These are phyloP conservation scores for Ceratobasidium sp. DNA, from an alignment of 1,284 basidiomycete species.

Conservation along the genomic window DNA sequence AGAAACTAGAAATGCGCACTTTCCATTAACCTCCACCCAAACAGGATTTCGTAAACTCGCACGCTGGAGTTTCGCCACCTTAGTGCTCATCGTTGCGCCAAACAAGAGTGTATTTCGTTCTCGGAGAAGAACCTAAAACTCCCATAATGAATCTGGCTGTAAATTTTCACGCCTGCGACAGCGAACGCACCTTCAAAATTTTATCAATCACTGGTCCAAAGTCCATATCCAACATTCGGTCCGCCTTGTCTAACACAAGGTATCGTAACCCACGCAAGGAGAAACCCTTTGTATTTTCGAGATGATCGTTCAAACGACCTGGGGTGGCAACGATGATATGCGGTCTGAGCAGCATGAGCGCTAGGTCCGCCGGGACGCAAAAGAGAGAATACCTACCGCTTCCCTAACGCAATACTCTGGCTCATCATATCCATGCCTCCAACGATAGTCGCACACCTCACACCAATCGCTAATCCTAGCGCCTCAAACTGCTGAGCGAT, in stretches of 20 bases:
- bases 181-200: constrained; percentile 76
- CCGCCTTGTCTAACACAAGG: constrained; percentile 97
- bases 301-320: constrained; percentile 93
- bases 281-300: constrained; percentile 99
- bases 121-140: constrained; percentile 78
- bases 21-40: constrained; percentile 93
- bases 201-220: constrained; percentile 98
- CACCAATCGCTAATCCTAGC: constrained; percentile 94
- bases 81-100: constrained; percentile 99
- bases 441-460: constrained; percentile 91
- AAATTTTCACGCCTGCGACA: background rate
- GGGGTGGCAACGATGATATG: constrained; percentile 99
- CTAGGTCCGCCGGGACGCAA: background rate
- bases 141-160: background rate
- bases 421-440: constrained; percentile 96
- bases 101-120: constrained; percentile 97
- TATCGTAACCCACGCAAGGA: constrained; percentile 90
- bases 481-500: constrained; percentile 97
- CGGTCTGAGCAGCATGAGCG: constrained; percentile 60
- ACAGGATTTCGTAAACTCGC: constrained; percentile 96
- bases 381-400: constrained; percentile 61
- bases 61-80: constrained; percentile 96
- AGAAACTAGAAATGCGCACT: constrained; percentile 66
- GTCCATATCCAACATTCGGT: constrained; percentile 96
- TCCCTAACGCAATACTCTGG: constrained; percentile 94